These are phyloP conservation scores for Dryas drummondii DNA, from an alignment of 306 rosid genomes.

Conservation along the genomic window DNA sequence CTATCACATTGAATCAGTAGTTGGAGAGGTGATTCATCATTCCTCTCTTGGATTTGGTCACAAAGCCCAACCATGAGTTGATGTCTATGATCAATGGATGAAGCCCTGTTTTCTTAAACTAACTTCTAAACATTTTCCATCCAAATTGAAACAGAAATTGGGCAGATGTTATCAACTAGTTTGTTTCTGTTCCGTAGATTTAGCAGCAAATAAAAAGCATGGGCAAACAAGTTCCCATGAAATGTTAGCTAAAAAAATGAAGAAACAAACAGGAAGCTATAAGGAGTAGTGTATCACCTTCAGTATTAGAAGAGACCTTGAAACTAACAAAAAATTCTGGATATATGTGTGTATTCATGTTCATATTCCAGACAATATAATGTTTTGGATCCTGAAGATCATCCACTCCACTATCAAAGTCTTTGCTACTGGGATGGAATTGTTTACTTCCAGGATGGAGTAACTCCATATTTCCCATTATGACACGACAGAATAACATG, in stretches of 20 bases:
- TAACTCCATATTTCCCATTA: conserved; percentile 79
- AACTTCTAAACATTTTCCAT: conserved; percentile 31
- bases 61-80: no score
- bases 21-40: conserved; percentile 32
- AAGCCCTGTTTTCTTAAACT: conserved; percentile 25
- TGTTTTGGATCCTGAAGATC: conserved; percentile 58
- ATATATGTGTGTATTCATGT: conserved; percentile 72
- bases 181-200: conserved; percentile 12
- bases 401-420: conserved; percentile 88
- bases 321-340: conserved; percentile 82
- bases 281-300: conserved; percentile 61
- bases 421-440: conserved; percentile 64
- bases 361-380: conserved; percentile 76
- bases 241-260: conserved; percentile 7
- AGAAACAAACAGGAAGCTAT: conserved; percentile 14
- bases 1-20: conserved; percentile 35
- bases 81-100: conserved; percentile 29
- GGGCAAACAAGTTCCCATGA: conserved; percentile 7
- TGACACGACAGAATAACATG: conserved; percentile 75
- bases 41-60: conserved; percentile 29
- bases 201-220: conserved; percentile 6
- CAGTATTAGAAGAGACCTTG: conserved; percentile 50
- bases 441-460: conserved; percentile 62
- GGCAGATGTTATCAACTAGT: conserved; percentile 24
- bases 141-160: conserved; percentile 20